A percentile compares a stretch with the other conserved stretches of the same genome.
Evolutionary conservation across 352 stramenopile species (phyloP).

Genomic region (Phytophthora pinifolia): DNA sequence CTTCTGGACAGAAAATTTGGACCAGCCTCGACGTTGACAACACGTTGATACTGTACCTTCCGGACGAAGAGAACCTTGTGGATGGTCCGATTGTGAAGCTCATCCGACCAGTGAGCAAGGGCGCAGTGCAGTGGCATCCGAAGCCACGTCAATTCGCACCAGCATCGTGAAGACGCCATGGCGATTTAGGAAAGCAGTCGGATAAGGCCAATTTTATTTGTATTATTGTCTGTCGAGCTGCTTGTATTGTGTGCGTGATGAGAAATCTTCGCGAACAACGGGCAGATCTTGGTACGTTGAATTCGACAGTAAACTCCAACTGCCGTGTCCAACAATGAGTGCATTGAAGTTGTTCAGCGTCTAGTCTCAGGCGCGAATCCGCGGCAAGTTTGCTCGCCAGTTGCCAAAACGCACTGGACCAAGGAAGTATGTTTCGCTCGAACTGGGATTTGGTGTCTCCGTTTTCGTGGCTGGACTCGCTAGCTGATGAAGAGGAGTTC

Average conservation of each 20-base stretch:
- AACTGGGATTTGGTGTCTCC: constrained; percentile 60
- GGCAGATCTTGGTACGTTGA: too few species aligned
- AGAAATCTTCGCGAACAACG: too few species aligned
- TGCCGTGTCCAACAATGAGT: too few species aligned
- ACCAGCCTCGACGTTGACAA: constrained; percentile 53
- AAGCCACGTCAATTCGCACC: constrained; percentile 66
- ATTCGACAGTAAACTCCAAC: too few species aligned
- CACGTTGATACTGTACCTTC: constrained; percentile 69
- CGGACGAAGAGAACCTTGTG: constrained; percentile 50
- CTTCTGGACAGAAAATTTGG: constrained; percentile 61
- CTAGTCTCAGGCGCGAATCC: constrained; percentile 18
- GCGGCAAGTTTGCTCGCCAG: constrained; percentile 1
- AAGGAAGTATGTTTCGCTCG: constrained; percentile 41
- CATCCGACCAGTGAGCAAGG: constrained; percentile 58
- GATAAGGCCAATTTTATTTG: constrained; percentile 13
- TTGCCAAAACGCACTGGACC: constrained; percentile 20
- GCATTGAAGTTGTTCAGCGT: constrained; percentile 12
- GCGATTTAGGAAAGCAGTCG: constrained; percentile 10
- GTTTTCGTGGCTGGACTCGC: constrained; percentile 43
- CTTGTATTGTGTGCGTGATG: too few species aligned
- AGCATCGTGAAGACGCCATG: constrained; percentile 17
- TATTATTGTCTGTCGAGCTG: too few species aligned
- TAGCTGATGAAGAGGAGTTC: constrained; percentile 54
- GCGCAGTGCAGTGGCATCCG: constrained; percentile 63
- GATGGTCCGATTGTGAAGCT: constrained; percentile 65